Evolutionary conservation across 441 rosid genomes (phyloP).

Genomic region (Pelargonium australe): DNA sequence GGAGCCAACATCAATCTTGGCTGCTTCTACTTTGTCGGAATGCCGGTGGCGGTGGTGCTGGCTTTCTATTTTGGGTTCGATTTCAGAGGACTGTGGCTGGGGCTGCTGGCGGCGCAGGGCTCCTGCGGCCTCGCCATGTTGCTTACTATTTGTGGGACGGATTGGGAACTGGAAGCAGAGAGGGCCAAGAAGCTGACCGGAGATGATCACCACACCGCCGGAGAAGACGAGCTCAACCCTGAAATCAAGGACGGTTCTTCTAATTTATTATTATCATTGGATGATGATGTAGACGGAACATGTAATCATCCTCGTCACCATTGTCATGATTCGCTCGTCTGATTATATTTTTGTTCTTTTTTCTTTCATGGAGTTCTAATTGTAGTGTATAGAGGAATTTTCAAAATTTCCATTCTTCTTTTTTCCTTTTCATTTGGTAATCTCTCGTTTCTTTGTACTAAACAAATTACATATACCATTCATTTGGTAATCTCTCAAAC

Average conservation of each 20-base stretch:
- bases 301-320: not conserved
- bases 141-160: constrained; percentile 51
- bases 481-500: too few species aligned
- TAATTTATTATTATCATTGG: constrained; percentile 7
- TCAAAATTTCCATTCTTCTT: too few species aligned
- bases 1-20: constrained; percentile 76
- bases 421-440: too few species aligned
- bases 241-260: constrained; percentile 36
- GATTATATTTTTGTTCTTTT: not conserved
- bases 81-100: constrained; percentile 77
- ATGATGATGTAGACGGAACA: constrained; percentile 12
- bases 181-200: constrained; percentile 64
- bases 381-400: too few species aligned
- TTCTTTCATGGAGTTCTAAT: not conserved
- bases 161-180: constrained; percentile 65
- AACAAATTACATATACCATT: too few species aligned
- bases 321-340: not conserved
- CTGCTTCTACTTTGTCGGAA: constrained; percentile 78
- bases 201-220: constrained; percentile 20
- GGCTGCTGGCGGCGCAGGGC: constrained; percentile 73
- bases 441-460: too few species aligned
- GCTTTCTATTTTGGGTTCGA: constrained; percentile 55
- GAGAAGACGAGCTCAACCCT: constrained; percentile 28
- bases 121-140: constrained; percentile 72
- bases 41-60: constrained; percentile 68